Evolutionary conservation across 495 filamentous ascomycete species (phyloP).

Genomic region (Tuber umbilicatum): DNA sequence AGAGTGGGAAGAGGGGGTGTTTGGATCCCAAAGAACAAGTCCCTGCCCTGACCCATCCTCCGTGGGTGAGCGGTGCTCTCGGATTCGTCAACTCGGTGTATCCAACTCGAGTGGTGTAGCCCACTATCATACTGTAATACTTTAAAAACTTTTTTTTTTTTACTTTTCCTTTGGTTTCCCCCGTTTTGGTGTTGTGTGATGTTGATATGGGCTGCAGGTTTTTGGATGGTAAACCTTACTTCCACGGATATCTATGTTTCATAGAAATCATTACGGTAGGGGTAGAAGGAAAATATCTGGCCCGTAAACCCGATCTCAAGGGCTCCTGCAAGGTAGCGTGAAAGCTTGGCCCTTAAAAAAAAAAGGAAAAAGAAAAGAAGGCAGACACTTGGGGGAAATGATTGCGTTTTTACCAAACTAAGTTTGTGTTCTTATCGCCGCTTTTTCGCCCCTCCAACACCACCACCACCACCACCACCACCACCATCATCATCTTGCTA

Average conservation of each 20-base stretch:
- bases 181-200: conserved; percentile 17
- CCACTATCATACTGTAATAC: conserved; percentile 4
- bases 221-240: conserved; percentile 15
- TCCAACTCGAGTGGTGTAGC: not conserved
- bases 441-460: conserved; percentile 20
- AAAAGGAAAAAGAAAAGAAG: not conserved
- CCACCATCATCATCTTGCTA: conserved; percentile 27
- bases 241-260: conserved; percentile 14
- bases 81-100: conserved; percentile 24
- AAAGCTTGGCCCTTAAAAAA: conserved; percentile 14
- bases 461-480: conserved; percentile 27
- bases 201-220: conserved; percentile 23
- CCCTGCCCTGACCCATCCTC: conserved; percentile 14
- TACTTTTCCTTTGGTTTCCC: conserved; percentile 11
- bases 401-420: conserved; percentile 22
- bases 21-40: conserved; percentile 24
- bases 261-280: conserved; percentile 26
- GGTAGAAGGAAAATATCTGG: conserved; percentile 31
- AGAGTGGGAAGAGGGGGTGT: conserved; percentile 23
- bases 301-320: conserved; percentile 24
- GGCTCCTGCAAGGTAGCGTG: conserved; percentile 23
- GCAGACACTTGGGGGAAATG: not conserved
- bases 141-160: not conserved
- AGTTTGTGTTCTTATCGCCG: conserved; percentile 30
- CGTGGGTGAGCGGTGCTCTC: conserved; percentile 18